Evolutionary conservation across 345 rosid genomes (phyloP), one percentile per base, ranked within the genome.

Genomic region (Brassica incana): DNA sequence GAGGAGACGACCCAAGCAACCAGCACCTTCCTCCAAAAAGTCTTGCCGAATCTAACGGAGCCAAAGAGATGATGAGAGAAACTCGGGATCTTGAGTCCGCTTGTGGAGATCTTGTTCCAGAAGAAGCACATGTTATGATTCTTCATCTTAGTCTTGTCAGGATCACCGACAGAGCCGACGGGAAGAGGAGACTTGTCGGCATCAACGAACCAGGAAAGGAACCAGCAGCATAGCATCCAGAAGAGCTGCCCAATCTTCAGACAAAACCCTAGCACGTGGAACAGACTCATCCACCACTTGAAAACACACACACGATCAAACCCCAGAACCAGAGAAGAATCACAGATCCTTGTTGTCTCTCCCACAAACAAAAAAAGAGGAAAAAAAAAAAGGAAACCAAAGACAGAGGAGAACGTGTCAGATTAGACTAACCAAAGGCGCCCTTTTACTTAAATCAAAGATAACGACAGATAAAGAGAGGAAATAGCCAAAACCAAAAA

Each of bases 191-290:
- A 82, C 79, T 88, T 69, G 52, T 85, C 90, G 80, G 86, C 87
- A 87, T 86, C 84, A 82, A 85, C 77, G 80, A 86, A 85, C 89
- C 90, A 80, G 8, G 88, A 89, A 36, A 88, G 80, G 33, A 92
- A 72, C 97, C 95, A 91, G 88, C 91, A 90, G 71, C 95, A 90
- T 88, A 90, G 81, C 89, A 87, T 73, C 97, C 95, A 94, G 64
- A 92, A 79, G 68, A 91, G 83, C 81, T 90, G 90, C 82, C 97
- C 93, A 85, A 85, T 87, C 81, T 95, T 92, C 72, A 95, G 74
- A 52, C 91, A 91, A 86, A 95, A 92, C 83, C 90, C 94, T 80
- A 81, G 76, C 20, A 91, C 91, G 82, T 89, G 90, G 76, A 90
- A 82, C 76, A 90, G 77, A 85, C 87, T 95, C 99, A 95, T 92